Conservation (phyloP, 257 asterid genomes). For the Knoxia roxburghii region DNA sequence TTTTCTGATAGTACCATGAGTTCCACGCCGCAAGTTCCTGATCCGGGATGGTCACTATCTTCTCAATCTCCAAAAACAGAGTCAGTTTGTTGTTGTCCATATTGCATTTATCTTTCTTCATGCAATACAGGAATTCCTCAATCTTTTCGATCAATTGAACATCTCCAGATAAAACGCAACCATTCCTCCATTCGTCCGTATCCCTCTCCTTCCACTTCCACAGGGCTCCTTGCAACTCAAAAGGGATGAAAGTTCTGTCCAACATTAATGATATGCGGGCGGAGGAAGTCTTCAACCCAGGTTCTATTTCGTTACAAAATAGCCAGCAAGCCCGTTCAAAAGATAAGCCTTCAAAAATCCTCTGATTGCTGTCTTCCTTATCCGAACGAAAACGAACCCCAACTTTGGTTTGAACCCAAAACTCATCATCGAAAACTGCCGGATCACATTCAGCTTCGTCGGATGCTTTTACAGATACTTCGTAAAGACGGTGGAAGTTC, state of each 20-base stretch:
- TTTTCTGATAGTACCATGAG: background rate
- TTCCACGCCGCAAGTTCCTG: background rate
- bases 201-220: background rate
- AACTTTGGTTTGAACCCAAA: background rate
- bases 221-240: background rate
- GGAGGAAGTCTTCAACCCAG: background rate
- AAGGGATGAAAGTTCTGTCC: background rate
- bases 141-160: background rate
- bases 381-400: background rate
- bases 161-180: background rate
- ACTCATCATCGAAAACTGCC: too few relatives aligned
- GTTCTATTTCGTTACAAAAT: background rate
- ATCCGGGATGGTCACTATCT: background rate
- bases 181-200: background rate
- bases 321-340: background rate
- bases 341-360: background rate
- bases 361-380: background rate
- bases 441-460: too few relatives aligned
- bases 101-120: background rate
- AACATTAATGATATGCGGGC: background rate
- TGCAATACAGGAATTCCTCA: background rate
- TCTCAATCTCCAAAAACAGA: background rate
- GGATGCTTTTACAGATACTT: background rate
- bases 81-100: background rate
- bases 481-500: background rate